Base-by-base conservation (phyloP, 352 stramenopile species). In the Thraustochytrium striatum region DNA sequence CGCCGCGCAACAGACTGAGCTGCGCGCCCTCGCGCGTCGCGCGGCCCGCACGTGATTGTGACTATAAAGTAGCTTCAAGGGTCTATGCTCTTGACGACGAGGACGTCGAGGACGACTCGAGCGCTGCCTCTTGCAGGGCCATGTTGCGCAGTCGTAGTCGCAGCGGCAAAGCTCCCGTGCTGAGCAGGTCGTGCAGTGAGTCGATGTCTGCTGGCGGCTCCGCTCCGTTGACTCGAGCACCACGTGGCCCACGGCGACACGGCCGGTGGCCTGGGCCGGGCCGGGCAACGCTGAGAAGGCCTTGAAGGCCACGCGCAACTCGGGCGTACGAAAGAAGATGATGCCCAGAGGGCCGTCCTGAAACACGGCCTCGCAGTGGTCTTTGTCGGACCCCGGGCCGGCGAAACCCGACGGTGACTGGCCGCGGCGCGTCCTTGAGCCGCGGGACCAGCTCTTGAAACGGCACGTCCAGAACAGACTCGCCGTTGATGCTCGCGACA, bases 261-360 rank as follows among this genome's bases (percentile, higher is more conserved):
- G 25, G 50, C 39, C 39, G 1, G 50, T 62, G 32, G 39, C 44
- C 65, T 75, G 44, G 3, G 50, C 43, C 8, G 65, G 65, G 16
- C 65, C 65, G 7, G 65, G 65, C 21, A 75, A 72, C 25, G n/a
- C 21, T 3, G 65, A 58, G 7, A 75, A 75, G 8, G 65, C 65
- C 65, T 75, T 75, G 41, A 75, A 75, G 21, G 65, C 65, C 5
- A 30, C 44, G 50, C 28, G 30, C 19, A 25, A 39, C 21, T 43
- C 47, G 8, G 19, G 7, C n/a, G 19, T 39, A n/a, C 52, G 43
- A 38, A 61, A 75, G 41, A 75, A 75, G 65, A 75, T 25, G 30
- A 75, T 75, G 25, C 65, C 65, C 44, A 75, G 61, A 5, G 65
- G 65, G 21, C 65, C 52, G 0, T 50, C 39, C 30, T 75, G 65